Evolutionary conservation across 768 basidiomycete species (phyloP).

Genomic region (Amanita jacksonii): DNA sequence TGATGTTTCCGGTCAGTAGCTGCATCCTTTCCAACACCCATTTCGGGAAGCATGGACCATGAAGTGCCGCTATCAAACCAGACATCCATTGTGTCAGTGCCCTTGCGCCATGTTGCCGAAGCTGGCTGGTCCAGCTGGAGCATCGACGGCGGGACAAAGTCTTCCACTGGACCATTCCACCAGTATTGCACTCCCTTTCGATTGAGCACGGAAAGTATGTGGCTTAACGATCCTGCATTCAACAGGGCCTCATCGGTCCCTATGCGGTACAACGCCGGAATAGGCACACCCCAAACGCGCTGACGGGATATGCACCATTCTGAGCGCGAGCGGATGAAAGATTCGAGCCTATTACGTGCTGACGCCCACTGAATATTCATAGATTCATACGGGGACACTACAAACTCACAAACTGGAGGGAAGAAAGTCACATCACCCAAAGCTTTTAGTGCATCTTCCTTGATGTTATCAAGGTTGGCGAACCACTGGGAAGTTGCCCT

Average conservation of each 20-base stretch:
- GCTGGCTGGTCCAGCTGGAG: conserved; percentile 30
- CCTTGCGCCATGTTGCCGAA: conserved; percentile 56
- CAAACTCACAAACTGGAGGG: conserved; percentile 55
- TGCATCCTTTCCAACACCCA: conserved; percentile 23
- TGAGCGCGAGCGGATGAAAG: conserved; percentile 79
- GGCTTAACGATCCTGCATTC: conserved; percentile 49
- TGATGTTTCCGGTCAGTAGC: conserved; percentile 25
- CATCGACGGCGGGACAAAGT: conserved; percentile 66
- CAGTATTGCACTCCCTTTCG: conserved; percentile 72
- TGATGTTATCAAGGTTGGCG: conserved; percentile 82
- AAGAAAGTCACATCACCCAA: conserved; percentile 66
- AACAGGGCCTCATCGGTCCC: conserved; percentile 58
- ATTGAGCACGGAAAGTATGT: conserved; percentile 71
- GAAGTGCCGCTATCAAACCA: conserved; percentile 98
- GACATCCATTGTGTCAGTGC: conserved; percentile 96
- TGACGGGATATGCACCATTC: conserved; percentile 99
- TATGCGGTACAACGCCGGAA: conserved; percentile 73
- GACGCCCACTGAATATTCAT: background rate
- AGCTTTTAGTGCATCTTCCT: conserved; percentile 60
- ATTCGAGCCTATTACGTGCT: conserved; percentile 85
- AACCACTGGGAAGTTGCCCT: conserved; percentile 97
- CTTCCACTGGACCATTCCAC: conserved; percentile 82
- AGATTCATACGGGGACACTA: background rate
- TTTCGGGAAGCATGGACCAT: conserved; percentile 67
- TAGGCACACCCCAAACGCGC: conserved; percentile 95